Conservation (phyloP, 2,329 filamentous ascomycete species). For the Colletotrichum godetiae region DNA sequence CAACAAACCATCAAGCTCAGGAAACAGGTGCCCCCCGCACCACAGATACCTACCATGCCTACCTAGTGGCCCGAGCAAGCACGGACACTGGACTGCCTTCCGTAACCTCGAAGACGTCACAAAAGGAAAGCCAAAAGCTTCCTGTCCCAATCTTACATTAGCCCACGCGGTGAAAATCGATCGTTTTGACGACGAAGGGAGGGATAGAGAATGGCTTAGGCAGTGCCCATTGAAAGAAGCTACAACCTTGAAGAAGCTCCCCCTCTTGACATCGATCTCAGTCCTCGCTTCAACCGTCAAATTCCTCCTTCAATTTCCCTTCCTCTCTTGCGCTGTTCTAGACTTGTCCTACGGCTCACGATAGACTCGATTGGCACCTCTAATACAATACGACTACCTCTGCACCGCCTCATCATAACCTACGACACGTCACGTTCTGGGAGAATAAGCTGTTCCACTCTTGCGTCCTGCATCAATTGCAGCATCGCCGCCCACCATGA, state of each 20-base stretch:
- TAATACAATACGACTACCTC: neutral
- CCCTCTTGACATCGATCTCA: neutral
- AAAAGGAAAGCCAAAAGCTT: neutral
- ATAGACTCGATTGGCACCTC: constrained; percentile 7
- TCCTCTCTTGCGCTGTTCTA: neutral
- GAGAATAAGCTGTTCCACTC: neutral
- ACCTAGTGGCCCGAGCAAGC: neutral
- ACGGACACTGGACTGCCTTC: constrained; percentile 20
- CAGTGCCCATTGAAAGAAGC: neutral
- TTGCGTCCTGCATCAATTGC: neutral
- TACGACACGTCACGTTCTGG: neutral
- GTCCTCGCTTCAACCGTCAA: neutral
- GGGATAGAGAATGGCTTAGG: neutral
- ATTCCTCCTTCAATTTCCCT: neutral
- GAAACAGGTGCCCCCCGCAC: neutral
- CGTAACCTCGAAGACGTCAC: constrained; percentile 28
- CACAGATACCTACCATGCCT: neutral
- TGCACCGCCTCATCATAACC: neutral
- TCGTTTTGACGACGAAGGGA: constrained; percentile 22
- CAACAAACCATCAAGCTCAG: constrained; percentile 18
- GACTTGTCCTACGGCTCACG: neutral
- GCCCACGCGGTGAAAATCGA: neutral
- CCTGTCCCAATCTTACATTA: constrained; percentile 5
- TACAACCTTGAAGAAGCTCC: neutral
- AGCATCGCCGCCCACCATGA: constrained; percentile 63